These are phyloP conservation scores for Quercus agrifolia DNA, from an alignment of 306 rosid species.

Conservation along the genomic window DNA sequence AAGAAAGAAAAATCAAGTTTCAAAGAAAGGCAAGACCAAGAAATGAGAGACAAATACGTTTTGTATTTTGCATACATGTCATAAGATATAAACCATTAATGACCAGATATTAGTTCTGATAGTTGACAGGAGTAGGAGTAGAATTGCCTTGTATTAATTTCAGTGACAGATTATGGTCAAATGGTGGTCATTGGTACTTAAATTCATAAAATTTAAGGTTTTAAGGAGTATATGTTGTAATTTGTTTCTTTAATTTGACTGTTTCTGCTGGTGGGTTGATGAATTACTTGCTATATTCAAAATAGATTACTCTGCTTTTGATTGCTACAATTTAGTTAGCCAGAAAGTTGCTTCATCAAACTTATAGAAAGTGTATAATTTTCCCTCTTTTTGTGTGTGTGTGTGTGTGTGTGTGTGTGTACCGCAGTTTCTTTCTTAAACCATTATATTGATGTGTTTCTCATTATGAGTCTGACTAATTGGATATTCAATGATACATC, in stretches of 20 bases:
- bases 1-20: slow-evolving; percentile 60
- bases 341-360: neutral
- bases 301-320: neutral
- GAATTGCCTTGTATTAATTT: slow-evolving; percentile 12
- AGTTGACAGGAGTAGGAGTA: slow-evolving; percentile 12
- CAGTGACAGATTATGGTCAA: slow-evolving; percentile 4
- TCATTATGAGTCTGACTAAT: too few relatives aligned
- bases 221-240: neutral
- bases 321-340: neutral
- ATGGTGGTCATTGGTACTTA: slow-evolving; percentile 11
- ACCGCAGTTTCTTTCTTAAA: neutral
- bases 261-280: neutral
- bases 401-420: too few relatives aligned
- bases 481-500: too few relatives aligned
- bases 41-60: slow-evolving; percentile 39
- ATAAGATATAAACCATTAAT: neutral
- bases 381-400: too few relatives aligned
- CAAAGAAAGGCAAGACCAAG: slow-evolving; percentile 69
- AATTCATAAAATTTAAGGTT: neutral
- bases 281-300: neutral
- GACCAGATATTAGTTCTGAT: slow-evolving; percentile 5
- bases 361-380: neutral
- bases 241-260: slow-evolving; percentile 13
- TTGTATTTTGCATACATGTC: slow-evolving; percentile 7
- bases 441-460: neutral